phyloP scores from a whole-genome alignment of 75 land plant genomes.

The Picea glauca region DNA sequence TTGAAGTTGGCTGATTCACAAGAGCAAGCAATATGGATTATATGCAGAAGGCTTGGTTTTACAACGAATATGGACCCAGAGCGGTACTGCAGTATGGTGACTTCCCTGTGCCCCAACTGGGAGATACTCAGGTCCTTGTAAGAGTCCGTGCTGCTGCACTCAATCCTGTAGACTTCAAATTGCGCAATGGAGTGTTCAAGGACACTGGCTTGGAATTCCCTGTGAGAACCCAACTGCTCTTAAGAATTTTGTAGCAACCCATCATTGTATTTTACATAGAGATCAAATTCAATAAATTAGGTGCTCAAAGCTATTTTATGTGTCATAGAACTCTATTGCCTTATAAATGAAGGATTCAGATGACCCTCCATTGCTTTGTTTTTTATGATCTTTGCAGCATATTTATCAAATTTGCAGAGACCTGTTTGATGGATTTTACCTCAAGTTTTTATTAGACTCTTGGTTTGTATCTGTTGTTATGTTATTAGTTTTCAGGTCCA shows the following conservation, averaged over 20 bases:
- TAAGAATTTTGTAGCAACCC: neutral
- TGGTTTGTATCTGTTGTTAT: neutral
- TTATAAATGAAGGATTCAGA: neutral
- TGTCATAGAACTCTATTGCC: neutral
- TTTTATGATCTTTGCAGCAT: neutral
- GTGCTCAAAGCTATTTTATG: neutral
- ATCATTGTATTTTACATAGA: neutral
- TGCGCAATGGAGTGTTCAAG: conserved; percentile 34
- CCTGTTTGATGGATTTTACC: neutral
- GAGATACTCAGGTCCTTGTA: conserved; percentile 30
- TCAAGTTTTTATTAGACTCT: neutral
- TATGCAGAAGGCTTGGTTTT: conserved; percentile 35
- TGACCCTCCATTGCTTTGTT: neutral
- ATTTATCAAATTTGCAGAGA: neutral
- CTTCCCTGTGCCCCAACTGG: conserved; percentile 24
- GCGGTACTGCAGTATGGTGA: conserved; percentile 35
- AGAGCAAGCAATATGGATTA: neutral
- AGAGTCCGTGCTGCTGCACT: conserved; percentile 39
- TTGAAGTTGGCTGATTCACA: neutral
- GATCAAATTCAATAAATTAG: neutral
- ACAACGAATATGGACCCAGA: conserved; percentile 29
- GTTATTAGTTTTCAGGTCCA: neutral
- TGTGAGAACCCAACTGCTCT: conserved; percentile 16
- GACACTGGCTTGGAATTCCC: conserved; percentile 38
- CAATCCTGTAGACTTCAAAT: conserved; percentile 41